These are phyloP conservation scores for Colletotrichum scovillei DNA, from an alignment of 2,329 filamentous ascomycete genomes.

Conservation along the genomic window DNA sequence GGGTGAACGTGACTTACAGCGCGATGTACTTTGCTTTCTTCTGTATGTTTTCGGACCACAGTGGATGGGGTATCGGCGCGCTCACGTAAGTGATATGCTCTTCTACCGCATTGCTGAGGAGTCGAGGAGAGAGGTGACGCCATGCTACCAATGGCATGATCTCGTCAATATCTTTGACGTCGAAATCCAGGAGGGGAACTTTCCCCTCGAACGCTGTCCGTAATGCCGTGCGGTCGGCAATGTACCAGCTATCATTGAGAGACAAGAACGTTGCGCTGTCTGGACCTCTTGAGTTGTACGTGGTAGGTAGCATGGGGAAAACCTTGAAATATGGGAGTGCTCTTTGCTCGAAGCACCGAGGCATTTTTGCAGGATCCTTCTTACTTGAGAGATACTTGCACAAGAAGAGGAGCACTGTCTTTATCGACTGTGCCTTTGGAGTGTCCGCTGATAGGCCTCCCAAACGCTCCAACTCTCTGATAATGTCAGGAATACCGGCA, in stretches of 20 bases:
- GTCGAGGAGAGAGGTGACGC: background rate
- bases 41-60: background rate
- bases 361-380: too few species aligned
- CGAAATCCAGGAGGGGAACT: background rate
- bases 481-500: too few species aligned
- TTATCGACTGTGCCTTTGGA: too few species aligned
- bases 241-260: background rate
- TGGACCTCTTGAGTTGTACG: too few species aligned
- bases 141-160: background rate
- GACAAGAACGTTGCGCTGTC: background rate
- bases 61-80: too few species aligned
- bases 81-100: background rate
- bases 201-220: background rate
- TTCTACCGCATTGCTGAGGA: background rate
- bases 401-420: too few species aligned
- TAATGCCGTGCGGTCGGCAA: background rate
- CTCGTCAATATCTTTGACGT: background rate
- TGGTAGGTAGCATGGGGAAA: background rate
- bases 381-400: too few species aligned
- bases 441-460: too few species aligned
- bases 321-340: too few species aligned
- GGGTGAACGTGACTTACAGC: too few species aligned
- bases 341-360: too few species aligned
- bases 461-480: too few species aligned
- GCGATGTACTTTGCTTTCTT: background rate